Evolutionary conservation across 2,329 filamentous ascomycete species (phyloP).

Genomic region (Gaeumannomyces sp.): DNA sequence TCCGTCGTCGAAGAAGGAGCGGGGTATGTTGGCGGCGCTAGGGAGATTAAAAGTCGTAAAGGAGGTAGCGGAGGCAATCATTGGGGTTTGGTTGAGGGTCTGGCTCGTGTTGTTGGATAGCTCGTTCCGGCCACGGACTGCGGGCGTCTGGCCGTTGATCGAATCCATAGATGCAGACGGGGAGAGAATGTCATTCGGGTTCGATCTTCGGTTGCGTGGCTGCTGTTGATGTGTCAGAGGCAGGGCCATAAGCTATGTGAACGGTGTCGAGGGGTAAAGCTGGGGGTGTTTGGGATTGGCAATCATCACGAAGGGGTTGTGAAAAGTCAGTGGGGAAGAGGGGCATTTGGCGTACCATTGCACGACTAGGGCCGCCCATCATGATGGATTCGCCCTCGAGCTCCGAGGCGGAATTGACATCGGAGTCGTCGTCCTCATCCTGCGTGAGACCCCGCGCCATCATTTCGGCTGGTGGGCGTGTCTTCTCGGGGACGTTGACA

Average conservation of each 20-base stretch:
- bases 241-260: neutral
- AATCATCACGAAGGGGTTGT: neutral
- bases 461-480: slow-evolving; percentile 82
- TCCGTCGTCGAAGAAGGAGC: slow-evolving; percentile 88
- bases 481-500: slow-evolving; percentile 81
- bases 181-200: slow-evolving; percentile 62
- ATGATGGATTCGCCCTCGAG: slow-evolving; percentile 71
- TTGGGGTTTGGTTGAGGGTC: slow-evolving; percentile 35
- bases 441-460: slow-evolving; percentile 77
- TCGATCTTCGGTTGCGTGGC: slow-evolving; percentile 60
- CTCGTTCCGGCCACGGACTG: slow-evolving; percentile 52
- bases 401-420: slow-evolving; percentile 76
- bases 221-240: slow-evolving; percentile 21
- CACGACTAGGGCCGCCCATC: slow-evolving; percentile 30
- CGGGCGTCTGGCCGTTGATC: slow-evolving; percentile 62
- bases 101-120: slow-evolving; percentile 43
- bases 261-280: neutral
- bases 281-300: neutral
- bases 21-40: slow-evolving; percentile 58
- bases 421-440: slow-evolving; percentile 87
- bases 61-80: slow-evolving; percentile 53
- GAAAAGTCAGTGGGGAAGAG: neutral
- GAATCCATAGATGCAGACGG: slow-evolving; percentile 90
- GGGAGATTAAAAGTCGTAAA: slow-evolving; percentile 56
- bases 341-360: neutral